These are phyloP conservation scores for Diaporthe citriasiana DNA, from an alignment of 2,329 filamentous ascomycete genomes.

Conservation along the genomic window DNA sequence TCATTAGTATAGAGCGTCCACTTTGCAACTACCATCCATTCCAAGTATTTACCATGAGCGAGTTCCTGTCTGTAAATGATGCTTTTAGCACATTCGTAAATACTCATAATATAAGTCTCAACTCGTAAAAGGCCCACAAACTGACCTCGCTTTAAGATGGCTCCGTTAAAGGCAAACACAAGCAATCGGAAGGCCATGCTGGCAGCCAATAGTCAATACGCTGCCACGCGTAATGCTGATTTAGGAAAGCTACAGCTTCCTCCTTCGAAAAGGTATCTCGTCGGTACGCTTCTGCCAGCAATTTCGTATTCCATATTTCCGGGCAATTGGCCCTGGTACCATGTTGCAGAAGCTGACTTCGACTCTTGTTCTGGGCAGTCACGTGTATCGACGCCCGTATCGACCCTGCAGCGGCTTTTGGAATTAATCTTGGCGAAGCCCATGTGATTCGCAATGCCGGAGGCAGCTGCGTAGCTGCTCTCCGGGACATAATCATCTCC, in stretches of 20 bases:
- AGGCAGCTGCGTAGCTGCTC: slow-evolving; percentile 75
- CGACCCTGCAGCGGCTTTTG: slow-evolving; percentile 77
- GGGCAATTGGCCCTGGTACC: too few relatives aligned
- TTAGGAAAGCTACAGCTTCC: slow-evolving; percentile 67
- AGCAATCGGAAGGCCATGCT: not conserved
- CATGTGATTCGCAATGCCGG: slow-evolving; percentile 85
- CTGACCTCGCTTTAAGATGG: not conserved
- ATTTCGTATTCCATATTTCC: too few relatives aligned
- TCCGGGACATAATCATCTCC: slow-evolving; percentile 84
- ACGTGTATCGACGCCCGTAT: slow-evolving; percentile 88
- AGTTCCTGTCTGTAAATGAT: not conserved
- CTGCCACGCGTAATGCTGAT: not conserved
- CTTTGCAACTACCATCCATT: not conserved
- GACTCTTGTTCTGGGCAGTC: slow-evolving; percentile 62
- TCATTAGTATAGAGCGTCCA: too few relatives aligned
- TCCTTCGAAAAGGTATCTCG: slow-evolving; percentile 76
- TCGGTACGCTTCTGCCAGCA: slow-evolving; percentile 60
- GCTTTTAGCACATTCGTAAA: not conserved
- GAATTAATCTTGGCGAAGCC: slow-evolving; percentile 80
- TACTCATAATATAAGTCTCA: not conserved
- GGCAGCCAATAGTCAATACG: not conserved
- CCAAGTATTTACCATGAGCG: not conserved
- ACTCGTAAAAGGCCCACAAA: not conserved
- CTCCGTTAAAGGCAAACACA: not conserved
- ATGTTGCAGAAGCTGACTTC: not conserved